These are phyloP conservation scores for Epithemia pelagica DNA, from an alignment of 108 stramenopile genomes.

Conservation along the genomic window DNA sequence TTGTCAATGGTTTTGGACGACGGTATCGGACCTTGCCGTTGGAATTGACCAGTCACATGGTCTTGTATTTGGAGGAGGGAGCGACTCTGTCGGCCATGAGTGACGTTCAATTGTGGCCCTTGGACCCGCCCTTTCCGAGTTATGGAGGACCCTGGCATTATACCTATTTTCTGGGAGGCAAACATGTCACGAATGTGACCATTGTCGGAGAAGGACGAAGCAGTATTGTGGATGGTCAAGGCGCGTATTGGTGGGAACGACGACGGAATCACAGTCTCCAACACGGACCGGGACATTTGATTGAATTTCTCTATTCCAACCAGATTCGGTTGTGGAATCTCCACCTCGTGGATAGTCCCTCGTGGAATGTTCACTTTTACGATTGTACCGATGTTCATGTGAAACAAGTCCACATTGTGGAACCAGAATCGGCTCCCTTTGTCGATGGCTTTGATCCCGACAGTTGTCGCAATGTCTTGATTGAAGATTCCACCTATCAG, in stretches of 20 bases:
- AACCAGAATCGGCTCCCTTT: neutral
- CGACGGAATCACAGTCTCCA: neutral
- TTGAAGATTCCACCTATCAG: constrained; percentile 1
- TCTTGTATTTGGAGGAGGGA: neutral
- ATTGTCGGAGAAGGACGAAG: neutral
- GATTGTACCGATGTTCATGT: constrained; percentile 1
- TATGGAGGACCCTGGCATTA: constrained; percentile 5
- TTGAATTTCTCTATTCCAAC: constrained; percentile 4
- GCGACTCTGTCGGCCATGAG: neutral
- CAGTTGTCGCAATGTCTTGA: constrained; percentile 1
- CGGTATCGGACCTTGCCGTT: neutral
- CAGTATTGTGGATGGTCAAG: constrained; percentile 1
- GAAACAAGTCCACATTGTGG: neutral
- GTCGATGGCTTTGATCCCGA: constrained; percentile 8
- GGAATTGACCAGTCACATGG: neutral
- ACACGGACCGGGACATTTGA: neutral
- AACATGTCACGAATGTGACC: neutral
- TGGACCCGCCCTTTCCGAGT: constrained; percentile 2
- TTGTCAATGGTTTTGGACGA: neutral
- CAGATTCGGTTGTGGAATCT: neutral
- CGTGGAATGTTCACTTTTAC: neutral
- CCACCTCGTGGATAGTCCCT: neutral
- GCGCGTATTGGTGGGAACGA: neutral
- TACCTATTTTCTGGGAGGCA: neutral
- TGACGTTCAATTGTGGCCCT: neutral